Evolutionary conservation across 1,284 basidiomycete species (phyloP).

Genomic region (Takashimella koratensis): DNA sequence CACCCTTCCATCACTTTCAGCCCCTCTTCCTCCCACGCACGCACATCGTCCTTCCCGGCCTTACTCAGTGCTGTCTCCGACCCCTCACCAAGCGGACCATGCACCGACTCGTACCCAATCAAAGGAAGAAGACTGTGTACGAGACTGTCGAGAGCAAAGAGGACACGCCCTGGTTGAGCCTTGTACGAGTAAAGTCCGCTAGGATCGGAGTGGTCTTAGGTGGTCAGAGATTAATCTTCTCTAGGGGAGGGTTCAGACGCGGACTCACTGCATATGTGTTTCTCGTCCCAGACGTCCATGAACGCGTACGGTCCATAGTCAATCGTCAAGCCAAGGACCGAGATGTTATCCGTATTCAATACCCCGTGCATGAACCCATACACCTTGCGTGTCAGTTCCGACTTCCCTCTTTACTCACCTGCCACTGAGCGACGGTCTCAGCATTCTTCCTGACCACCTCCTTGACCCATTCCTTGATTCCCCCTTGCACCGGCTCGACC

Average conservation of each 20-base stretch:
- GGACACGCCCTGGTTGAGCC: slow-evolving; percentile 50
- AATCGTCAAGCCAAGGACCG: slow-evolving; percentile 83
- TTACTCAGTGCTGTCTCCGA: slow-evolving; percentile 56
- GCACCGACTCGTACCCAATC: slow-evolving; percentile 65
- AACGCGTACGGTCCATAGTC: slow-evolving; percentile 94
- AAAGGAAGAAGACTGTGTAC: slow-evolving; percentile 71
- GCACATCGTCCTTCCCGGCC: slow-evolving; percentile 63
- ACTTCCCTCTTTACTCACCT: slow-evolving; percentile 49
- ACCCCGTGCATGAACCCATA: slow-evolving; percentile 83
- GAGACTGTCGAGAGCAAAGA: slow-evolving; percentile 73
- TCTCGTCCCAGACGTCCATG: slow-evolving; percentile 83
- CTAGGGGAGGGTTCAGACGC: neutral
- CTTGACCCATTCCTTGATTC: slow-evolving; percentile 59
- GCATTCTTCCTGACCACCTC: slow-evolving; percentile 81
- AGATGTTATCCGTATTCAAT: slow-evolving; percentile 95
- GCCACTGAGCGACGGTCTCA: slow-evolving; percentile 88
- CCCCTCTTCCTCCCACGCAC: slow-evolving; percentile 61
- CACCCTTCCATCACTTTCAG: slow-evolving; percentile 51
- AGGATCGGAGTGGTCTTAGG: slow-evolving; percentile 72
- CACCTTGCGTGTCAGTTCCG: slow-evolving; percentile 43
- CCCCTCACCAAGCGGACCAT: slow-evolving; percentile 57
- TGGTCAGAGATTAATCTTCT: neutral
- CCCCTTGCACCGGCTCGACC: slow-evolving; percentile 50
- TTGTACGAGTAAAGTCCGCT: slow-evolving; percentile 79
- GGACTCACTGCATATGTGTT: slow-evolving; percentile 72